A percentile compares a stretch with the other conserved stretches of the same genome.
phyloP scores from a whole-genome alignment of 2,329 filamentous ascomycete species.

The Xylaria sp. region DNA sequence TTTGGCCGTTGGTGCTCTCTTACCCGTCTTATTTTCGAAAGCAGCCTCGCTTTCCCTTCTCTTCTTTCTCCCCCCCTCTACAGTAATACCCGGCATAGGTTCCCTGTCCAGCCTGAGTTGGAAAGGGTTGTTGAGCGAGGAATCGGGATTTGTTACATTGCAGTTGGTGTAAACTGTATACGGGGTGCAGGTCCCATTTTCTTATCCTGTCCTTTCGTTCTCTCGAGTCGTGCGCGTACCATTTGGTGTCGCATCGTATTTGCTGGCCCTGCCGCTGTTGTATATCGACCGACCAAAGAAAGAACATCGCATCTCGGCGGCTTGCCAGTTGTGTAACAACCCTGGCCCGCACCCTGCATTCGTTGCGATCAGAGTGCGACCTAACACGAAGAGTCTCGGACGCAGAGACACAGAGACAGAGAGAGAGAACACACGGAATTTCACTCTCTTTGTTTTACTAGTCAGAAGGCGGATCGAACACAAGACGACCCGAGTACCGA shows the following conservation, averaged over 20 bases:
- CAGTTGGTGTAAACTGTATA: conserved; percentile 18
- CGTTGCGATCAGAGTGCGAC: conserved; percentile 32
- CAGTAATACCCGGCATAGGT: conserved; percentile 6
- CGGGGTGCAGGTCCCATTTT: conserved; percentile 27
- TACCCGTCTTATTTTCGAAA: conserved; percentile 26
- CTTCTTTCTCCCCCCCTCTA: background rate
- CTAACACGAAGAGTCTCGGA: conserved; percentile 25
- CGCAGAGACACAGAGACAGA: no score
- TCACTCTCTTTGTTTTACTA: conserved; percentile 22
- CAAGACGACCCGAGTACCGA: conserved; percentile 28
- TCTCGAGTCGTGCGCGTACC: conserved; percentile 30
- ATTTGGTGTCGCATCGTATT: conserved; percentile 30
- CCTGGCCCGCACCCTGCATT: conserved; percentile 34
- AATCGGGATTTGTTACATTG: conserved; percentile 24
- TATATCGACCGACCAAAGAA: conserved; percentile 39
- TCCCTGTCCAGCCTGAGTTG: conserved; percentile 3
- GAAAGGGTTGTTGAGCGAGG: conserved; percentile 26
- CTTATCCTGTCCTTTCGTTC: conserved; percentile 30
- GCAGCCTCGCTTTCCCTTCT: conserved; percentile 5
- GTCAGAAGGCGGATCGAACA: conserved; percentile 22
- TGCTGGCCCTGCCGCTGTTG: conserved; percentile 38
- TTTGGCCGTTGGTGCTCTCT: conserved; percentile 15
- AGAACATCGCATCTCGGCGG: conserved; percentile 39
- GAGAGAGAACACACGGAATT: conserved; percentile 17
- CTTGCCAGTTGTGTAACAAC: conserved; percentile 40